Conservation (phyloP, 2,329 filamentous ascomycete genomes). For the Cordyceps fumosorosea region DNA sequence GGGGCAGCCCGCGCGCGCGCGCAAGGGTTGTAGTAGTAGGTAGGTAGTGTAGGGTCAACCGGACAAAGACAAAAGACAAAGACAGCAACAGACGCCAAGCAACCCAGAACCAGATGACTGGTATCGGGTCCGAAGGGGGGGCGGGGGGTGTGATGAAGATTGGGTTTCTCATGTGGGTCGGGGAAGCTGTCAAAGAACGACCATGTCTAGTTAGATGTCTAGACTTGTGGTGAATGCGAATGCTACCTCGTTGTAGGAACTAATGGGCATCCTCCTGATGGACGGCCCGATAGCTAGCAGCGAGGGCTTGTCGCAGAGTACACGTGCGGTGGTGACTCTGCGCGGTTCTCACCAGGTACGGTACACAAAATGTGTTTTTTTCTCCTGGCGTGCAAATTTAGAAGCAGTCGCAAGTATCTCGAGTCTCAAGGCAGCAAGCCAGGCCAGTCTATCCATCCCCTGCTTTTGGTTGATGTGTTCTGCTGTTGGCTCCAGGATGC, state of each 20-base stretch:
- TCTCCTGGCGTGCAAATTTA: not conserved
- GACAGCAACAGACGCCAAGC: not conserved
- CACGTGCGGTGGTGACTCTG: not conserved
- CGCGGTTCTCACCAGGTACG: not conserved
- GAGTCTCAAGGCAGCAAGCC: too few relatives aligned
- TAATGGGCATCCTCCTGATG: slow-evolving; percentile 5
- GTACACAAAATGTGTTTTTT: not conserved
- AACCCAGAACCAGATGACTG: not conserved
- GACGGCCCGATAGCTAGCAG: slow-evolving; percentile 9
- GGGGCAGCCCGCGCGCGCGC: not conserved
- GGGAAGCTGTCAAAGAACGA: not conserved
- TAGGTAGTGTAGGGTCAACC: too few relatives aligned
- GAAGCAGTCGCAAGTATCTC: too few relatives aligned
- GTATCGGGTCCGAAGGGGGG: not conserved
- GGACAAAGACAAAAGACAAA: too few relatives aligned
- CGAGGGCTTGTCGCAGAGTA: not conserved
- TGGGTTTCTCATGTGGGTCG: not conserved
- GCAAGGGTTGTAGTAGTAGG: not conserved
- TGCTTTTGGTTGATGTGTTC: not conserved
- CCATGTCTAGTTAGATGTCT: not conserved
- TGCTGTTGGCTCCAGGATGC: not conserved
- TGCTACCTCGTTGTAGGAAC: slow-evolving; percentile 12
- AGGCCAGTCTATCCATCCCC: not conserved
- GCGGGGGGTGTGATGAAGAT: not conserved
- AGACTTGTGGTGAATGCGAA: not conserved